These are phyloP conservation scores for Suillus clintonianus DNA, from an alignment of 768 basidiomycete species.

Conservation along the genomic window DNA sequence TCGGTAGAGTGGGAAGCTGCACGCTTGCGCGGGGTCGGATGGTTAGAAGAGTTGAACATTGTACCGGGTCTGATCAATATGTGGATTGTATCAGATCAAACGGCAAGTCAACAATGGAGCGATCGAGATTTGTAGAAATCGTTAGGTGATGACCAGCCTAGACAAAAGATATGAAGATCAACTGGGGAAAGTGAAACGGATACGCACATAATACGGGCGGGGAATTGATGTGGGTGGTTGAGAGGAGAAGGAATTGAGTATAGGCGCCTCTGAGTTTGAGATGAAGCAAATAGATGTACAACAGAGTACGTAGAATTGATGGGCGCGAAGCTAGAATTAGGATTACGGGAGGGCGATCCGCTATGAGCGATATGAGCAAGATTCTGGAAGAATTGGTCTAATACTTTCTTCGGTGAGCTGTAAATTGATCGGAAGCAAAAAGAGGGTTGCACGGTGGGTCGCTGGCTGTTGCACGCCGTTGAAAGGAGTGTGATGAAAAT, in stretches of 20 bases:
- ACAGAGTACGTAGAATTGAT: constrained; percentile 13
- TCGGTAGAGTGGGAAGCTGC: constrained; percentile 18
- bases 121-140: constrained; percentile 16
- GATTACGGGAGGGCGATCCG: constrained; percentile 1
- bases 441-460: no score
- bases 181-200: neutral
- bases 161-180: constrained; percentile 5
- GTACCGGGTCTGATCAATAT: neutral
- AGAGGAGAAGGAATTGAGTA: neutral
- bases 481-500: no score
- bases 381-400: no score
- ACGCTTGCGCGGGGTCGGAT: constrained; percentile 10
- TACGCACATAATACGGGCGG: constrained; percentile 23
- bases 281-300: constrained; percentile 17
- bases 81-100: neutral
- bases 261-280: constrained; percentile 1
- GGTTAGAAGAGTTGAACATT: constrained; percentile 14
- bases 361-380: neutral
- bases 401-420: neutral
- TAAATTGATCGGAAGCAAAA: neutral
- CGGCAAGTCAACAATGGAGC: constrained; percentile 4
- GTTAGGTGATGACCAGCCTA: constrained; percentile 18
- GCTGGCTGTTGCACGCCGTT: no score
- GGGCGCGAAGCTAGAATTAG: constrained; percentile 23
- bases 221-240: constrained; percentile 8